phyloP scores from a whole-genome alignment of 2,329 filamentous ascomycete species.

The Botryosphaeria dothidea region DNA sequence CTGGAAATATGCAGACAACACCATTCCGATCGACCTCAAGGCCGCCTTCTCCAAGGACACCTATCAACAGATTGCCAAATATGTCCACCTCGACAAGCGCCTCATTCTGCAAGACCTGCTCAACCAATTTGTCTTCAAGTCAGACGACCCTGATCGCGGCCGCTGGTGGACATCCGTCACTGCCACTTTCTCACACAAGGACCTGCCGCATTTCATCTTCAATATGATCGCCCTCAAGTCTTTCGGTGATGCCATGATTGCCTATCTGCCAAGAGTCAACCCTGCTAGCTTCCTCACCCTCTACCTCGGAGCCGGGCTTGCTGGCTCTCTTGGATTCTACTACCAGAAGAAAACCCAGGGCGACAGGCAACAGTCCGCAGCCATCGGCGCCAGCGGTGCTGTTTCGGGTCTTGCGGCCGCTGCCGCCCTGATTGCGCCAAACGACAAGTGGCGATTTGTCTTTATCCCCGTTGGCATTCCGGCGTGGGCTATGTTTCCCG shows the following conservation, averaged over 20 bases:
- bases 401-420: conserved; percentile 43
- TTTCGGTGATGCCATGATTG: conserved; percentile 36
- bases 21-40: conserved; percentile 9
- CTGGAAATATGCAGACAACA: conserved; percentile 33
- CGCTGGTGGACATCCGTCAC: conserved; percentile 34
- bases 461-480: conserved; percentile 43
- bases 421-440: conserved; percentile 42
- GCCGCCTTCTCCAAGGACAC: neutral
- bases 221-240: conserved; percentile 45
- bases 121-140: conserved; percentile 36
- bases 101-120: neutral
- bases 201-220: conserved; percentile 37
- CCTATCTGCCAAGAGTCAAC: neutral
- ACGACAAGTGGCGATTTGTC: conserved; percentile 18
- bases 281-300: conserved; percentile 31
- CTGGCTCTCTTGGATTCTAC: conserved; percentile 22
- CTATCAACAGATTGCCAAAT: neutral
- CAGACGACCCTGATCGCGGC: conserved; percentile 29
- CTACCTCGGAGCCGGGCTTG: conserved; percentile 33
- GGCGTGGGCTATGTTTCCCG: conserved; percentile 37
- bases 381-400: conserved; percentile 43
- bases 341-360: neutral
- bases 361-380: neutral
- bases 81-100: neutral
- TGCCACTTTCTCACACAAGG: conserved; percentile 40